phyloP scores from a whole-genome alignment of 2,329 filamentous ascomycete species.

The Nigrograna mackinnonii region DNA sequence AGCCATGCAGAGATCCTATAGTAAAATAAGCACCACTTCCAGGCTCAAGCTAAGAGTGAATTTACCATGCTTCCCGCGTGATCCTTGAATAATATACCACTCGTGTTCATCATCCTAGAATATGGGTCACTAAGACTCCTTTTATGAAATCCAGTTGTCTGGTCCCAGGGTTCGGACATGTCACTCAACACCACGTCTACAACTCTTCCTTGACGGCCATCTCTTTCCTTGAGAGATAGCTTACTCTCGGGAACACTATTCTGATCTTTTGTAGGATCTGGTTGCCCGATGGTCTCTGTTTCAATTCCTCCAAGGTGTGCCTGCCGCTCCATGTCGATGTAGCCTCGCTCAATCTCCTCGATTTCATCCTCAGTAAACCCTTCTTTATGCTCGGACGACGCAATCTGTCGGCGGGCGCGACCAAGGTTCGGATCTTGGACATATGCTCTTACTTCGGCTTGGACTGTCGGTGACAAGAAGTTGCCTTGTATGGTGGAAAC shows the following conservation, averaged over 20 bases:
- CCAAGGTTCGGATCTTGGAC: conserved; percentile 67
- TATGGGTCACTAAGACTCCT: conserved; percentile 95
- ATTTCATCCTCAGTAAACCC: conserved; percentile 43
- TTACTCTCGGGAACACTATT: conserved; percentile 26
- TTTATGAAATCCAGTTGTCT: conserved; percentile 76
- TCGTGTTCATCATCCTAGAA: conserved; percentile 99
- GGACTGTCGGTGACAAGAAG: conserved; percentile 78
- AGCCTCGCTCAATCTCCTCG: conserved; percentile 55
- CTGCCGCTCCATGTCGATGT: conserved; percentile 68
- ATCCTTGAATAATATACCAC: conserved; percentile 82
- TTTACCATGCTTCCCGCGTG: conserved; percentile 91
- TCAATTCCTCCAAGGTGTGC: conserved; percentile 36
- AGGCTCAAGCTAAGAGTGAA: neutral
- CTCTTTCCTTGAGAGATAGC: conserved; percentile 34
- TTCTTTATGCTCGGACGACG: conserved; percentile 23
- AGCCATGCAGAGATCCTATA: conserved; percentile 84
- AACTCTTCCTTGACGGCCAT: conserved; percentile 55
- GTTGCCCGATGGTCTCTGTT: conserved; percentile 17
- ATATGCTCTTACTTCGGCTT: conserved; percentile 75
- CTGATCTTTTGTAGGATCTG: conserved; percentile 15
- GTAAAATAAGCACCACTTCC: conserved; percentile 1
- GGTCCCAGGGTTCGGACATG: conserved; percentile 97
- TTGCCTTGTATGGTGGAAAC: conserved; percentile 96
- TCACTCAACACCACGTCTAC: conserved; percentile 97
- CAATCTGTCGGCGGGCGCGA: conserved; percentile 46